Evolutionary conservation across 441 rosid species (phyloP), one percentile per base, ranked within the genome.

Genomic region (Aleurites moluccanus): DNA sequence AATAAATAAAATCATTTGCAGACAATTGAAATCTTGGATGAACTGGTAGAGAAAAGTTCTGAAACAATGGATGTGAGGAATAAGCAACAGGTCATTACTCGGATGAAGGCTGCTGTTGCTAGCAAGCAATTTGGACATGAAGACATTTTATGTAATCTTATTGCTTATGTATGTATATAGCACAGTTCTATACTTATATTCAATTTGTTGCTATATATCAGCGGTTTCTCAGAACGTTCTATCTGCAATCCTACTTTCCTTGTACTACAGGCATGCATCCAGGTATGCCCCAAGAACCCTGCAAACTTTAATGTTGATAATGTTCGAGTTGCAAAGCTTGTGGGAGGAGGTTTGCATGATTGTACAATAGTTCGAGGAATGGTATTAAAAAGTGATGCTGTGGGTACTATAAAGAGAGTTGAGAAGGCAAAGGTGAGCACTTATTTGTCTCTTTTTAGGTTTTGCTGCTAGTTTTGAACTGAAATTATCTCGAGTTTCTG

Each of bases 121-220:
- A 94, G 99, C 90, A 96, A 96, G 89, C 99, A 94, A 83, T 91
- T 84, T 77, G 98, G 99, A 28, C 97, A 83, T 76, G 99, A 96
- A 84, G 98, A 96, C 3, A 70, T 88, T 10, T 85, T 96, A 64
- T 89, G 96, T 72, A 47, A 25, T 85, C 95, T 28, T 61, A 83
- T 94, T 71, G 92, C 99, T 30, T 94, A 94, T 80, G 99, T 96
- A 89, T 80, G 69, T 78, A 6, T 68, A 67, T 60, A 38, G n/a
- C 7, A 20, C 3, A 61, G 30, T 55, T 55, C 59, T 55, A 67
- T 76, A 9, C 59, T 59, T 67, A 40, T 73, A 10, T 1, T 60
- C 52, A 55, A n/a, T 45, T 75, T 30, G 33, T 78, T 77, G 11
- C 47, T 69, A 28, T 66, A 2, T 21, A 28, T 63, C 60, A 25